Base-by-base conservation (phyloP, 2,329 filamentous ascomycete genomes). In the Pseudocercospora crystallina region DNA sequence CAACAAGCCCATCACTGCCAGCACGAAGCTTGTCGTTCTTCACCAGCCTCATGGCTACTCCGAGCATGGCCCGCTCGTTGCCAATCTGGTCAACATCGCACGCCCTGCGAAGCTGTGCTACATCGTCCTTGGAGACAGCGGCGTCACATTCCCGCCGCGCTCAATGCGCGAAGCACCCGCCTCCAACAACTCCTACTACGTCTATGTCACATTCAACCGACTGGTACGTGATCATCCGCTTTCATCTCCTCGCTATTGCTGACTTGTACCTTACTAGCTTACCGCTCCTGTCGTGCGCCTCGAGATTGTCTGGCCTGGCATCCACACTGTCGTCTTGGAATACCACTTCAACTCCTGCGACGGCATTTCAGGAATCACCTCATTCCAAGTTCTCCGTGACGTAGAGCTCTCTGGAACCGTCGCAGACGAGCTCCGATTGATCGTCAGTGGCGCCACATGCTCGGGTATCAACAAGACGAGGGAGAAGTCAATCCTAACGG, bases 21-120 rank as follows among this genome's bases (percentile, higher is more conserved):
- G 33, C 5, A 54, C 54, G 5, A 34, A 49, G 15, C 51, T 59
- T 11, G 54, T 51, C 11, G 40, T 40, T 7, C 44, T 59, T 5
- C 50, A 53, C 32, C 44, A 44, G 13, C 48, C 48, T 10, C 12
- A 46, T 14, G 36, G 26, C 11, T 10, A 11, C 9, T 30, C 40
- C 7, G 11, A 37, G 4, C 8, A 37, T 8, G 42, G 35, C 30
- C 29, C 15, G 3, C 45, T 52, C 12, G 8, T 55, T 9, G 13
- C 15, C 13, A 38, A 49, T 34, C 47, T 53, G 2, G 51, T 43
- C 2, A 30, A 39, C 2, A 38, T 45, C n/a, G 46, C 51, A 8
- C 32, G 39, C 14, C 51, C 44, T 3, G 34, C 29, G 5, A 54
- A 55, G 45, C 17, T 31, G 7, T 54, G 45, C 31, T 44, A 14